Evolutionary conservation across 768 basidiomycete genomes (phyloP).

Genomic region (Hydnomerulius pinastri): DNA sequence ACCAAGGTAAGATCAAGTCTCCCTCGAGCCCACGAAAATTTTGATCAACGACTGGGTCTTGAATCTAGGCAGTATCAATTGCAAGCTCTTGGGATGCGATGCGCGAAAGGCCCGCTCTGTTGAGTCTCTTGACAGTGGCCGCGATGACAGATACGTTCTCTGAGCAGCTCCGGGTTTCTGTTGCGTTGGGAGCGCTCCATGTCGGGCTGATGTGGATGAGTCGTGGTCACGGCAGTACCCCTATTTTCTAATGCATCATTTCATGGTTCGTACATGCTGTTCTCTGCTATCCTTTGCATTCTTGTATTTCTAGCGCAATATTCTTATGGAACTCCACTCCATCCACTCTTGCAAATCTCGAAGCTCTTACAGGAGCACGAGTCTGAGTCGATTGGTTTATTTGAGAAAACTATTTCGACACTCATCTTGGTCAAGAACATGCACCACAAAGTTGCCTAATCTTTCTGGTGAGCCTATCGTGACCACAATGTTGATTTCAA

Average conservation of each 20-base stretch:
- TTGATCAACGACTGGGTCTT: neutral
- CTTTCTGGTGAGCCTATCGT: no score
- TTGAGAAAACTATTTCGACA: no score
- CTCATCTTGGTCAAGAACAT: no score
- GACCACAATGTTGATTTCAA: no score
- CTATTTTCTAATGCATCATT: neutral
- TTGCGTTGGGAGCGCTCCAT: constrained; percentile 44
- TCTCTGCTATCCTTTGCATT: neutral
- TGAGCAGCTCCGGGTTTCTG: constrained; percentile 39
- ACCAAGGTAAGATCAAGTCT: constrained; percentile 32
- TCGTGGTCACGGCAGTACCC: neutral
- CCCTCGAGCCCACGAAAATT: neutral
- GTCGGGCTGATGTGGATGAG: constrained; percentile 28
- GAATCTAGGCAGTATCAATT: constrained; percentile 25
- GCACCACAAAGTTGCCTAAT: no score
- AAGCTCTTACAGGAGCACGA: no score
- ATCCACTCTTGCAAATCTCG: neutral
- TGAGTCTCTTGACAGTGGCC: constrained; percentile 32
- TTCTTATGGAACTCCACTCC: neutral
- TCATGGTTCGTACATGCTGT: neutral
- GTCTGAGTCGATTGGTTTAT: no score
- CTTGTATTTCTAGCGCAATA: neutral
- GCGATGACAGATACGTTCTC: constrained; percentile 50
- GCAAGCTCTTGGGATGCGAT: constrained; percentile 21
- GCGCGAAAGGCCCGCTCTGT: constrained; percentile 26